Evolutionary conservation across 352 stramenopile species (phyloP), one percentile per base, ranked within the genome.

Genomic region (Phytophthora citricola): DNA sequence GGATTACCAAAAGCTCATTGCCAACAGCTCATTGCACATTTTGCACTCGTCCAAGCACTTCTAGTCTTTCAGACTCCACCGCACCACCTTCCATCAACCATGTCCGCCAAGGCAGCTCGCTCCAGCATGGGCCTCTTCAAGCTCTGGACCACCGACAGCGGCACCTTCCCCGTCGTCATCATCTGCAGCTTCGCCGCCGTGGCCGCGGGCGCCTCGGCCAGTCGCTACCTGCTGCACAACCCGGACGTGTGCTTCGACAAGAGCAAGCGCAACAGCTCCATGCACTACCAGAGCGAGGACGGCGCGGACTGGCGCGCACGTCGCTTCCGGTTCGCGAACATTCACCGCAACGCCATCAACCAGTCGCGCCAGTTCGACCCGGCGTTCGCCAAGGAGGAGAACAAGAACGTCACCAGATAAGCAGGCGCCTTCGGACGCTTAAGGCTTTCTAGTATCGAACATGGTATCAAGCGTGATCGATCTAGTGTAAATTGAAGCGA

Each of bases 211-310:
- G 54, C 52, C 11, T 65, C 78, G 57, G 72, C 71, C 26, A 64
- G 78, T 41, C 78, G 75, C 46, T 83, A 82, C 66, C 57, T 84
- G 20, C 74, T 82, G 58, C 50, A 62, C 45, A 86, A 86, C 75
- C 81, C 78, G 45, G 81, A 88, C 61, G 81, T 87, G 62, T 86
- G 81, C 66, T 70, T 90, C 55, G 76, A 88, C 76, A 90, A 90
- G 76, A 68, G 85, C 20, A 63, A 78, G 48, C 81, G 81, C 47
- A 69, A 76, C 62, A 57, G 58, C 17, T 26, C 63, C 48, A 49
- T 88, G 52, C 79, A 89, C 71, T 70, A 89, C 71, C 66, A 54
- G 27, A 43, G 68, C 39, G 64, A 73, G 40, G 58, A 52, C 22
- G 60, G 80, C 46, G 70, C 73, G 45, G 71, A 81, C 32, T 90